Conservation (phyloP, 345 rosid species). For the Firmiana major region DNA sequence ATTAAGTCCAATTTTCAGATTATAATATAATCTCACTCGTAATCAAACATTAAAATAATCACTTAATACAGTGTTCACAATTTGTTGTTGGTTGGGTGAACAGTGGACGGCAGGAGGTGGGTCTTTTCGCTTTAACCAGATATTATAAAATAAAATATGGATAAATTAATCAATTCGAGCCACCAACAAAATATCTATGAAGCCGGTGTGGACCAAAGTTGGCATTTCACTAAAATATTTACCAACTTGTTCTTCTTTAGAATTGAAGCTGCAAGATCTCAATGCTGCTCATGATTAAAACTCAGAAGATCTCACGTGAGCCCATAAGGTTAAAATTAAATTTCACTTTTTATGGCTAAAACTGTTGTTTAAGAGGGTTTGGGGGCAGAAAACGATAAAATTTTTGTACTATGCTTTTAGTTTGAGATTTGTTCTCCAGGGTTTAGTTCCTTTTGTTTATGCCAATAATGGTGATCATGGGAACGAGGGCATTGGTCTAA, state of each 20-base stretch:
- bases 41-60: conserved; percentile 36
- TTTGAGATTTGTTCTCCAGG: neutral
- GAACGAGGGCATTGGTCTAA: neutral
- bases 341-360: neutral
- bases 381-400: neutral
- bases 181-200: neutral
- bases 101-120: neutral
- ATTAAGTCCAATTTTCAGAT: neutral
- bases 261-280: neutral
- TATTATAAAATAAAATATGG: neutral
- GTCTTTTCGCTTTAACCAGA: neutral
- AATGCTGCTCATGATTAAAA: neutral
- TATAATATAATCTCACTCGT: conserved; percentile 41
- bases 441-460: neutral
- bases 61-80: neutral
- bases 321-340: neutral
- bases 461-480: neutral
- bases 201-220: neutral
- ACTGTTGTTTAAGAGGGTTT: neutral
- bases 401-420: neutral
- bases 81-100: neutral
- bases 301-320: conserved; percentile 1
- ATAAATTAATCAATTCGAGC: neutral
- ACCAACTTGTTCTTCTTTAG: neutral
- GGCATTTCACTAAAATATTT: neutral